A percentile compares a stretch with the other conserved stretches of the same genome.
These are phyloP conservation scores for Leucocoprinus leucothites DNA, from an alignment of 768 basidiomycete genomes.

Conservation along the genomic window DNA sequence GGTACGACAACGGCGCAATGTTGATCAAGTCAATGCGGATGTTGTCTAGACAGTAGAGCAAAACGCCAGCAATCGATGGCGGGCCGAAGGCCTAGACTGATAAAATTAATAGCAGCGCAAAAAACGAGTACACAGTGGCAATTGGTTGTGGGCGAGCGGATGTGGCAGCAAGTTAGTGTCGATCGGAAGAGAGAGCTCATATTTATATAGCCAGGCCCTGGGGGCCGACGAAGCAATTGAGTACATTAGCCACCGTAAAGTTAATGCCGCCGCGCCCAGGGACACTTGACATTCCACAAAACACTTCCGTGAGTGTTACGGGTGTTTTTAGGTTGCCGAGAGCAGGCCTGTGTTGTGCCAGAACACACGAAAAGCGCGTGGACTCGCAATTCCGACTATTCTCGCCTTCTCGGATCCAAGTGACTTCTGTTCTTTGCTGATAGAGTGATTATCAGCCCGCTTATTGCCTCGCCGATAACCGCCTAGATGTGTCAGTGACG, in stretches of 20 bases:
- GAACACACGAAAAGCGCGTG: background rate
- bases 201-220: conserved; percentile 6
- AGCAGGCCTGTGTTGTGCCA: background rate
- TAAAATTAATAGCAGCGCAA: background rate
- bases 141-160: background rate
- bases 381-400: background rate
- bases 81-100: background rate
- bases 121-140: background rate
- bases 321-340: background rate
- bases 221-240: background rate
- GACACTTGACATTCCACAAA: background rate
- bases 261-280: no score
- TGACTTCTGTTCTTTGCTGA: background rate
- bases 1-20: background rate
- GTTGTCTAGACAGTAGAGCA: background rate
- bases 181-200: background rate
- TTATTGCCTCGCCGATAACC: background rate
- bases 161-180: background rate
- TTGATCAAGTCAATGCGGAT: background rate
- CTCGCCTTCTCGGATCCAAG: background rate
- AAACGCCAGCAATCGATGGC: background rate
- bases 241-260: no score
- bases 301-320: background rate
- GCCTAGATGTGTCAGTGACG: background rate
- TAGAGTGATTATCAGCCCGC: background rate